Percentiles rank a stretch among this genome's conserved stretches.
These are phyloP conservation scores for Tuber umbilicatum DNA, from an alignment of 495 filamentous ascomycete genomes.

Conservation along the genomic window DNA sequence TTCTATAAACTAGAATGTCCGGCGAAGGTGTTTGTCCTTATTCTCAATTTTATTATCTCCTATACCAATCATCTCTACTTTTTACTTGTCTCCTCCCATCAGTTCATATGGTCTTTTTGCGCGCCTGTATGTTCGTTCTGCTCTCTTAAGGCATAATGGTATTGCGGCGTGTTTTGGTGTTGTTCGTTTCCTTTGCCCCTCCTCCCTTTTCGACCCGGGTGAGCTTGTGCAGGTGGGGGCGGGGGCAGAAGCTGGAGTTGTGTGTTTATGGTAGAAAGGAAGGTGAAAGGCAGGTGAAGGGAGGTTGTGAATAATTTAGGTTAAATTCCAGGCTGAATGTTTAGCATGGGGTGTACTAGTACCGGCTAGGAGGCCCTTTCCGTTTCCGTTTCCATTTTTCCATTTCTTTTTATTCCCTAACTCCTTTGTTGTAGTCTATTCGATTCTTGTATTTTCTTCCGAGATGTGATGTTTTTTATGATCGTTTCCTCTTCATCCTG, in stretches of 20 bases:
- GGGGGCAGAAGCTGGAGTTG: background rate
- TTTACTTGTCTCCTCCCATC: background rate
- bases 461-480: background rate
- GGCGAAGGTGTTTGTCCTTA: background rate
- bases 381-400: background rate
- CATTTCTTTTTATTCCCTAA: background rate
- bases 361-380: background rate
- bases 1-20: background rate
- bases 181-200: background rate
- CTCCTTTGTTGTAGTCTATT: background rate
- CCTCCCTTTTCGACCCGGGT: background rate
- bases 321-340: background rate
- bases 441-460: slow-evolving; percentile 1
- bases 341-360: background rate
- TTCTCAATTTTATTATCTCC: background rate
- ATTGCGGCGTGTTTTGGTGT: background rate
- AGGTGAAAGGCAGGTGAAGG: background rate
- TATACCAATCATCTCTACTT: background rate
- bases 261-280: background rate
- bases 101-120: background rate
- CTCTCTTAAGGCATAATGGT: background rate
- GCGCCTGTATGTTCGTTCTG: background rate
- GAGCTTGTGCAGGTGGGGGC: background rate
- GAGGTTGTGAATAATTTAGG: background rate
- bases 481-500: background rate